Percentiles rank a stretch among this genome's conserved stretches.
phyloP scores from a whole-genome alignment of 139 green algal genomes.

The Parachlorella kessleri region DNA sequence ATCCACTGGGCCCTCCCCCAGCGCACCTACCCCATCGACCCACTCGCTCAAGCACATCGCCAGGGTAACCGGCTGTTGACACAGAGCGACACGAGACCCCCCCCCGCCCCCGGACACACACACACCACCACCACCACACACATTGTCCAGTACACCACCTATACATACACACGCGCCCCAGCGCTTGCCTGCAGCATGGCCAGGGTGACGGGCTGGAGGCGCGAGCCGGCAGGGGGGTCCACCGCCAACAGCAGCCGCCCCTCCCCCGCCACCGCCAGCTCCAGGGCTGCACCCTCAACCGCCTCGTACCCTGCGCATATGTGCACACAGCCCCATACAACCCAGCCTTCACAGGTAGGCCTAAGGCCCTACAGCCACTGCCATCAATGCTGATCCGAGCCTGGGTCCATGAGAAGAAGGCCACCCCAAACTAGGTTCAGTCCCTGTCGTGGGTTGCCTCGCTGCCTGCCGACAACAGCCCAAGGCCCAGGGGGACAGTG shows the following conservation, averaged over 20 bases:
- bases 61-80: too few relatives aligned
- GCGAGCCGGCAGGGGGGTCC: conserved; percentile 28
- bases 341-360: neutral
- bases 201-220: conserved; percentile 45
- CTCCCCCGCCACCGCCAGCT: conserved; percentile 29
- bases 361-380: neutral
- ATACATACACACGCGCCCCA: too few relatives aligned
- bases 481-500: too few relatives aligned
- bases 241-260: conserved; percentile 40
- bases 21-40: too few relatives aligned
- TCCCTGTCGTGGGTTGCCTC: neutral
- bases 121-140: too few relatives aligned
- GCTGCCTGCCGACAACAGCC: too few relatives aligned
- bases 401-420: neutral
- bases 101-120: too few relatives aligned
- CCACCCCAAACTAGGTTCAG: neutral
- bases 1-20: too few relatives aligned
- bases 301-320: neutral
- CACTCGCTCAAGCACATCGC: too few relatives aligned
- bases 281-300: conserved; percentile 21
- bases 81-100: too few relatives aligned
- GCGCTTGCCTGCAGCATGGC: conserved; percentile 33
- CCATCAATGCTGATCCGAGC: neutral
- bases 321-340: neutral
- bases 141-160: too few relatives aligned